Percentiles rank a stretch among this genome's conserved stretches.
These are phyloP conservation scores for Cryphonectria parasitica DNA, from an alignment of 2,329 filamentous ascomycete genomes.

Conservation along the genomic window DNA sequence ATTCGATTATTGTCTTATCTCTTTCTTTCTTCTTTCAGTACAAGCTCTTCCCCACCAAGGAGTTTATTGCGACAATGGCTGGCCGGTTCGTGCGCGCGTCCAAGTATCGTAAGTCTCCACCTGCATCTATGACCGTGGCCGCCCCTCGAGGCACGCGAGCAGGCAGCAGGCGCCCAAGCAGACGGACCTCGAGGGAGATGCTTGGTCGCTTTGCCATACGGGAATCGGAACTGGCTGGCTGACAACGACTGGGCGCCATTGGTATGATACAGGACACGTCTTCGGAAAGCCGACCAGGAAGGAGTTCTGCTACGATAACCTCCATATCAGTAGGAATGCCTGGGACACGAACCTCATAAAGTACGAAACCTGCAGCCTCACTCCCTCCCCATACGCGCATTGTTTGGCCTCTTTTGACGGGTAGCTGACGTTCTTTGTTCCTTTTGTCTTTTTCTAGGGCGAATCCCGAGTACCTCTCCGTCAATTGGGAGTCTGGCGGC, in stretches of 20 bases:
- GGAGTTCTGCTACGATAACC: constrained; percentile 98
- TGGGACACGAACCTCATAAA: constrained; percentile 86
- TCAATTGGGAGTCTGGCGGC: constrained; percentile 98
- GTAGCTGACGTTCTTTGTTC: constrained; percentile 28
- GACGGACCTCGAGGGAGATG: constrained; percentile 1
- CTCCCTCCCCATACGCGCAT: background rate
- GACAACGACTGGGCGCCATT: constrained; percentile 35
- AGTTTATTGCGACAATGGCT: constrained; percentile 50
- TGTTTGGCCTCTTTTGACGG: background rate
- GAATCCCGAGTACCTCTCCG: constrained; percentile 92
- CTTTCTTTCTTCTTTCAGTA: constrained; percentile 7
- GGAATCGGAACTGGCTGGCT: constrained; percentile 35
- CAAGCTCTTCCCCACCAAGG: background rate
- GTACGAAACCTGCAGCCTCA: background rate
- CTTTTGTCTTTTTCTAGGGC: constrained; percentile 57
- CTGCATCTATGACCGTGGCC: constrained; percentile 27
- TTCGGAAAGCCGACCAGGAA: constrained; percentile 95
- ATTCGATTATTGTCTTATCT: background rate
- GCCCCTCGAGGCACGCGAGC: constrained; percentile 31
- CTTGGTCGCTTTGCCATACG: constrained; percentile 24
- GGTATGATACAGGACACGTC: constrained; percentile 76
- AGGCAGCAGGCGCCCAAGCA: constrained; percentile 15
- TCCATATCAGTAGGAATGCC: constrained; percentile 96
- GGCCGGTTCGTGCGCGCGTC: constrained; percentile 70
- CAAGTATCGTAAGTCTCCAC: constrained; percentile 63